Percentiles rank a stretch among this genome's conserved stretches.
These are phyloP conservation scores for Nyssa sinensis DNA, from an alignment of 148 eudicot genomes.

Conservation along the genomic window DNA sequence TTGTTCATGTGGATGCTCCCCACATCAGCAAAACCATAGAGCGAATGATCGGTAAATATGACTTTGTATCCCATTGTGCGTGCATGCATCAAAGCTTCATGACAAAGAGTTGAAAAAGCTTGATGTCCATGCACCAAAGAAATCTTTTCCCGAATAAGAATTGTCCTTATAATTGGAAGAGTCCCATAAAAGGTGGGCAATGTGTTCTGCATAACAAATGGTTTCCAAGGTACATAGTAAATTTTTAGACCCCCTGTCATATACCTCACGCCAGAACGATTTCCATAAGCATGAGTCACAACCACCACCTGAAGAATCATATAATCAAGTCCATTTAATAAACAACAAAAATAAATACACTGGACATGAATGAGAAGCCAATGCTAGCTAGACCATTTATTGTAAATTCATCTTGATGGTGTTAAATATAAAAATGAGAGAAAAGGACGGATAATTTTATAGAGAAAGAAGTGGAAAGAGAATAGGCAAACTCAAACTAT, in stretches of 20 bases:
- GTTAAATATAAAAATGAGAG: neutral
- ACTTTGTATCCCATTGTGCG: conserved; percentile 98
- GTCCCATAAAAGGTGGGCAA: conserved; percentile 90
- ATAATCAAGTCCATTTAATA: conserved; percentile 9
- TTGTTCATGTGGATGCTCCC: conserved; percentile 99
- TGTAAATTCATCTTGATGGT: neutral
- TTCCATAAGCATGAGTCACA: conserved; percentile 93
- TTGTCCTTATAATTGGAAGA: conserved; percentile 80
- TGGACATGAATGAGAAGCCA: neutral
- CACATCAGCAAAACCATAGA: conserved; percentile 93
- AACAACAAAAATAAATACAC: neutral
- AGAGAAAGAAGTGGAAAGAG: neutral
- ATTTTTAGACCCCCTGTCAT: conserved; percentile 92
- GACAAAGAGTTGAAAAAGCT: conserved; percentile 97
- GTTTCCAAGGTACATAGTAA: conserved; percentile 94
- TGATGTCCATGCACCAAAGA: conserved; percentile 96
- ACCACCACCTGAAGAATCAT: conserved; percentile 64
- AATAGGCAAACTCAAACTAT: neutral
- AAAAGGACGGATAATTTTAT: neutral
- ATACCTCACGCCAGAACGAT: conserved; percentile 91
- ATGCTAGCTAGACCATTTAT: neutral
- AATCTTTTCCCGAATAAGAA: conserved; percentile 80
- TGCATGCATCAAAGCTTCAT: conserved; percentile 97
- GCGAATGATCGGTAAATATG: conserved; percentile 96
- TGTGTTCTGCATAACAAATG: conserved; percentile 89